These are phyloP conservation scores for Beauveria brongniartii DNA, from an alignment of 2,329 filamentous ascomycete species.

Conservation along the genomic window DNA sequence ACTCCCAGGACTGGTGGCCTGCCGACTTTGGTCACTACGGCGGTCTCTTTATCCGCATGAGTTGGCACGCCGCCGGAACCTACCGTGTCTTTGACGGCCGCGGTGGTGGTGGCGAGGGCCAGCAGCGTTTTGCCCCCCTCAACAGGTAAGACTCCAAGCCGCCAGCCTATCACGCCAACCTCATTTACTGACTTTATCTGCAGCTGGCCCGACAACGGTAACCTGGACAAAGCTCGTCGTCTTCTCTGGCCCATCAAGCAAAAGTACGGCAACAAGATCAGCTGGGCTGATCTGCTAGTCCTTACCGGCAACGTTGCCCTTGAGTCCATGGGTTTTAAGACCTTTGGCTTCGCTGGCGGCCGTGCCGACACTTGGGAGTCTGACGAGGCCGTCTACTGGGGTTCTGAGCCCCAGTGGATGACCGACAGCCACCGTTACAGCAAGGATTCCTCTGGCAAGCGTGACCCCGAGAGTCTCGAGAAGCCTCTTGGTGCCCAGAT, in stretches of 20 bases:
- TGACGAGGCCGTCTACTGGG: slow-evolving; percentile 72
- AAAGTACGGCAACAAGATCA: slow-evolving; percentile 77
- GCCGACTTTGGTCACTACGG: slow-evolving; percentile 77
- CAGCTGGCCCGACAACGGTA: slow-evolving; percentile 70
- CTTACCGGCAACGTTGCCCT: slow-evolving; percentile 70
- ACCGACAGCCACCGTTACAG: slow-evolving; percentile 65
- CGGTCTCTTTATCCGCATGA: slow-evolving; percentile 72
- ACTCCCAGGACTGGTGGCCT: slow-evolving; percentile 75
- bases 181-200: slow-evolving; percentile 18
- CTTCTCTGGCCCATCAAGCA: slow-evolving; percentile 77
- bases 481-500: slow-evolving; percentile 50
- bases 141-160: slow-evolving; percentile 34
- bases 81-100: slow-evolving; percentile 69
- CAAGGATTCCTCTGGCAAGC: slow-evolving; percentile 27
- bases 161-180: not conserved
- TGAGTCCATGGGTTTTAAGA: slow-evolving; percentile 67
- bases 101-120: slow-evolving; percentile 64
- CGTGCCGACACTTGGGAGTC: slow-evolving; percentile 67
- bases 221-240: slow-evolving; percentile 71
- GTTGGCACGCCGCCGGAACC: slow-evolving; percentile 73
- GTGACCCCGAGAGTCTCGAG: slow-evolving; percentile 43
- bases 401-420: slow-evolving; percentile 65
- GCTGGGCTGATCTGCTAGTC: slow-evolving; percentile 66
- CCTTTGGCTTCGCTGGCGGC: slow-evolving; percentile 66
- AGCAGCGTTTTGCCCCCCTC: slow-evolving; percentile 72